Conservation (phyloP, 805 yeast genomes). For the Saturnispora galanensis region DNA sequence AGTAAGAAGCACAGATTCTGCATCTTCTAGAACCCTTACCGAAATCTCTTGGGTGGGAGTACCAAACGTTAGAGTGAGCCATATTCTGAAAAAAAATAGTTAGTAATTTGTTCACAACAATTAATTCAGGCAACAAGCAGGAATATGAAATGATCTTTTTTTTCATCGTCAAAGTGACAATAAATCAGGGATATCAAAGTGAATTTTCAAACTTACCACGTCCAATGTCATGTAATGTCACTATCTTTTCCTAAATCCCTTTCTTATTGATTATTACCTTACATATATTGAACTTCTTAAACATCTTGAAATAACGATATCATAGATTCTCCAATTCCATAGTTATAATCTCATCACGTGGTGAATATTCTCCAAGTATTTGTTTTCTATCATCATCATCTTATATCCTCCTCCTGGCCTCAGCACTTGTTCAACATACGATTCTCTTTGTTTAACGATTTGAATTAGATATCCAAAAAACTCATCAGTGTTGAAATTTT, state of each 20-base stretch:
- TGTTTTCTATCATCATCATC: background rate
- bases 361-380: background rate
- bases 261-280: too few relatives aligned
- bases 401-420: background rate
- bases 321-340: too few relatives aligned
- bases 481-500: slow-evolving; percentile 1
- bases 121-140: too few relatives aligned
- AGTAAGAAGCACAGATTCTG: slow-evolving; percentile 98
- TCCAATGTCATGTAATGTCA: background rate
- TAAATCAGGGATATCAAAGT: too few relatives aligned
- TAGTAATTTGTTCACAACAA: slow-evolving; percentile 12
- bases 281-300: too few relatives aligned
- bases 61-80: slow-evolving; percentile 99
- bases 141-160: background rate
- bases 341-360: too few relatives aligned
- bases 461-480: slow-evolving; percentile 1
- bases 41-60: slow-evolving; percentile 99
- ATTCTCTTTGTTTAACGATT: background rate
- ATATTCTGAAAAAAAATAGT: slow-evolving; percentile 41
- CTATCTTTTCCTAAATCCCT: too few relatives aligned
- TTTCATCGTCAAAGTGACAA: background rate
- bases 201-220: background rate
- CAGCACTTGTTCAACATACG: slow-evolving; percentile 4
- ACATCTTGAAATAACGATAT: too few relatives aligned
- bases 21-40: slow-evolving; percentile 99